Base-by-base conservation (phyloP, 1,284 basidiomycete species). In the Moesziomyces parantarcticus region DNA sequence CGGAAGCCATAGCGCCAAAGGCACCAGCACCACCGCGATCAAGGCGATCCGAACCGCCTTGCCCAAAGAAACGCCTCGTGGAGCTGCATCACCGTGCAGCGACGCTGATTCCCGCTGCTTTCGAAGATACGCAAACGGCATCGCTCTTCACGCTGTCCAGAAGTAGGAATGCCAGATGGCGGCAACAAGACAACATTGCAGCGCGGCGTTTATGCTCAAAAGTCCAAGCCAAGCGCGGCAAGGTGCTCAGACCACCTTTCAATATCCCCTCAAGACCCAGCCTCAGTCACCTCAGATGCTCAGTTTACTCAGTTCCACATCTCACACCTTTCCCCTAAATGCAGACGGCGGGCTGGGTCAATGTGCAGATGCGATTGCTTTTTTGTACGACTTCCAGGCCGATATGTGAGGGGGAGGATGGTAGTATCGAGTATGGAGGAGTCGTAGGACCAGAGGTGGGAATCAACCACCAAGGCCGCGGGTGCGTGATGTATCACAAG, bases 311-410 rank as follows among this genome's bases (percentile, higher is more conserved):
- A 29, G 26, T 32, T 32, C n/a, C 11, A 32, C 29, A 13, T 16
- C 7, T 39, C 36, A 14, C 36, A 7, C 36, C 16, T 18, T 14
- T 16, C 16, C 36, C 6, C 36, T 18, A 16, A 18, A 39, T 16
- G 6, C 36, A 18, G 16, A 18, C 36, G 16, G 16, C 18, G 18
- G 13, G 52, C 53, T 68, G 59, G 48, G 55, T 62, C 65, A 62
- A 66, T 51, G 65, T 68, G 65, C 65, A 68, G 65, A 68, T 68
- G 36, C 52, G 65, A 62, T 68, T 68, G 65, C 65, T 68, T 68
- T 67, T 68, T 58, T 50, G 44, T 58, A 68, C 65, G 59, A 62
- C 59, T 47, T n/a, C 51, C 59, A 55, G 54, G 54, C 58, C 65
- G 65, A 61, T 54, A 61, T 43, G 58, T 54, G 23, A 45, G 32